phyloP scores from a whole-genome alignment of 306 rosid genomes.

The Cercis canadensis region DNA sequence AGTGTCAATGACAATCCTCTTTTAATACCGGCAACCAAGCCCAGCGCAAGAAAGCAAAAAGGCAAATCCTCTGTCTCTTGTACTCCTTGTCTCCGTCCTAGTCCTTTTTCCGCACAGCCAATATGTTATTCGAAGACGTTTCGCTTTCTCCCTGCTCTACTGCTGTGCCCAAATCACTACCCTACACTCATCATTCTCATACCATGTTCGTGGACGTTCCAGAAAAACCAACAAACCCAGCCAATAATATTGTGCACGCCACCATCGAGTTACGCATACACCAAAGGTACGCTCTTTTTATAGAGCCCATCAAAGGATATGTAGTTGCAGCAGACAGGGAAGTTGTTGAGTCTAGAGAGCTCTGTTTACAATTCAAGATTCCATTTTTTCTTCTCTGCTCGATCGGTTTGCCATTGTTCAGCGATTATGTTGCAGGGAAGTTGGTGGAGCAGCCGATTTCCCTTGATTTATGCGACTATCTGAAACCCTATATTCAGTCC shows the following conservation, averaged over 20 bases:
- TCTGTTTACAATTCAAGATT: not conserved
- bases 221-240: not conserved
- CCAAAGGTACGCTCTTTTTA: not conserved
- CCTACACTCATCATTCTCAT: too few relatives aligned
- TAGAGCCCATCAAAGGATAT: not conserved
- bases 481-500: not conserved
- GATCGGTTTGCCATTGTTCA: not conserved
- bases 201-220: not conserved
- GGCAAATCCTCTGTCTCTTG: too few relatives aligned
- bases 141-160: too few relatives aligned
- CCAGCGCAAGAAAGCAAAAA: too few relatives aligned
- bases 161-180: too few relatives aligned
- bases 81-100: too few relatives aligned
- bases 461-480: not conserved
- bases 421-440: not conserved
- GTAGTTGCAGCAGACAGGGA: not conserved
- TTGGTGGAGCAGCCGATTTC: not conserved
- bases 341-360: not conserved
- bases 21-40: too few relatives aligned
- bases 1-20: too few relatives aligned
- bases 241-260: not conserved
- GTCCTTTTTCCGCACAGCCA: too few relatives aligned
- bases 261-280: not conserved
- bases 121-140: too few relatives aligned
- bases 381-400: not conserved